Conservation (phyloP, 2,329 filamentous ascomycete genomes). For the Didymella sp. region DNA sequence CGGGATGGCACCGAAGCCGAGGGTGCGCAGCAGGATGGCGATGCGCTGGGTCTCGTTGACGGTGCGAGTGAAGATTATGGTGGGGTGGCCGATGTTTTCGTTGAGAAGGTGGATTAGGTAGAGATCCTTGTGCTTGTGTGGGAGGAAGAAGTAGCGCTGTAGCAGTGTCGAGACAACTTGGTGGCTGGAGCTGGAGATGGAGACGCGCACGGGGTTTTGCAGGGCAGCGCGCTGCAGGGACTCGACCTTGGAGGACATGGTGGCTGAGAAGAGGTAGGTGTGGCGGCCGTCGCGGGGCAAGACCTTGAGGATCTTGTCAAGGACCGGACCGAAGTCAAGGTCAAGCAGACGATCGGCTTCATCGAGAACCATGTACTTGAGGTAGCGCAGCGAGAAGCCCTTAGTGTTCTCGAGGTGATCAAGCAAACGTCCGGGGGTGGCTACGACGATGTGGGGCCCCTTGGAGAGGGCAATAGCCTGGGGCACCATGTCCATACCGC, state of each 20-base stretch:
- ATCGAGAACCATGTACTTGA: constrained; percentile 94
- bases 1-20: constrained; percentile 90
- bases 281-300: constrained; percentile 67
- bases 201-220: constrained; percentile 81
- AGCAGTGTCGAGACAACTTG: constrained; percentile 90
- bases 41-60: constrained; percentile 89
- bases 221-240: constrained; percentile 88
- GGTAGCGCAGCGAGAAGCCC: constrained; percentile 81
- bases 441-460: constrained; percentile 92
- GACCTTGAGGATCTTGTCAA: constrained; percentile 93
- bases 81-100: constrained; percentile 83
- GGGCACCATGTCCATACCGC: constrained; percentile 93
- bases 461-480: constrained; percentile 93
- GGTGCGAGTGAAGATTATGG: constrained; percentile 90
- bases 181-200: constrained; percentile 82
- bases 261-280: constrained; percentile 87
- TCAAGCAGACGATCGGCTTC: constrained; percentile 92
- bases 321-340: constrained; percentile 89
- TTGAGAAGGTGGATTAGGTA: constrained; percentile 88
- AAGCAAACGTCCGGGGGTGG: constrained; percentile 87
- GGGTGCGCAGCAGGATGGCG: constrained; percentile 78
- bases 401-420: constrained; percentile 98
- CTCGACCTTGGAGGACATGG: constrained; percentile 93
- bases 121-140: constrained; percentile 80
- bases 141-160: constrained; percentile 83